Percentiles rank a stretch among this genome's conserved stretches.
Evolutionary conservation across 1,284 basidiomycete species (phyloP).

Genomic region (Pholiota adiposa): DNA sequence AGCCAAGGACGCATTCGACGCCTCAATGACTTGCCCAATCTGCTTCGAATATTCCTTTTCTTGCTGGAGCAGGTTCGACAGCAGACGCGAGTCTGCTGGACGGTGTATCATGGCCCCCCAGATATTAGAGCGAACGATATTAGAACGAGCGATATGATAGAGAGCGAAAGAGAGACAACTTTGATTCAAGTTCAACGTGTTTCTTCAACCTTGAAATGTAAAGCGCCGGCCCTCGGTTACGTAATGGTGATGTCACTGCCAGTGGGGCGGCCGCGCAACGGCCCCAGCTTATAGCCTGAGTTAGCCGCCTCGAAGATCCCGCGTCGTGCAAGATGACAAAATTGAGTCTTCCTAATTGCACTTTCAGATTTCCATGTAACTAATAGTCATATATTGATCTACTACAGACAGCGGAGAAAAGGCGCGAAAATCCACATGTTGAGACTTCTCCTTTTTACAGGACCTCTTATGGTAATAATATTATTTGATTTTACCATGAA

Average conservation of each 20-base stretch:
- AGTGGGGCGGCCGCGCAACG: no score
- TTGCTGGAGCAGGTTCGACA: slow-evolving; percentile 64
- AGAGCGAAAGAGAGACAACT: slow-evolving; percentile 1
- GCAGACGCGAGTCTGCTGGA: slow-evolving; percentile 70
- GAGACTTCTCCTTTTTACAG: no score
- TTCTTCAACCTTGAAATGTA: background rate
- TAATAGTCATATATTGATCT: no score
- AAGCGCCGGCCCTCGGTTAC: background rate
- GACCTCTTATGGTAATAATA: no score
- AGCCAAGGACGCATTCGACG: slow-evolving; percentile 63
- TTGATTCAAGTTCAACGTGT: background rate
- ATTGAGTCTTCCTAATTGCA: no score
- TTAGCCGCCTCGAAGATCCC: no score
- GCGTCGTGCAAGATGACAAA: no score
- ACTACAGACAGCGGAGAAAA: no score
- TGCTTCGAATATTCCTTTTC: slow-evolving; percentile 76
- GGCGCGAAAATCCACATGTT: no score
- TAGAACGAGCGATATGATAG: background rate
- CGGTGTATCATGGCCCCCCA: slow-evolving; percentile 63
- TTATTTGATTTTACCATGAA: no score
- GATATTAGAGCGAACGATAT: slow-evolving; percentile 2
- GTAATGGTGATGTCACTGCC: slow-evolving; percentile 8
- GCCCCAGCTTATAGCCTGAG: no score
- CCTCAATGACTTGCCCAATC: slow-evolving; percentile 55
- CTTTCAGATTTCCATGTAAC: no score